Evolutionary conservation across 345 rosid species (phyloP), one percentile per base, ranked within the genome.

Genomic region (Salix udensis): DNA sequence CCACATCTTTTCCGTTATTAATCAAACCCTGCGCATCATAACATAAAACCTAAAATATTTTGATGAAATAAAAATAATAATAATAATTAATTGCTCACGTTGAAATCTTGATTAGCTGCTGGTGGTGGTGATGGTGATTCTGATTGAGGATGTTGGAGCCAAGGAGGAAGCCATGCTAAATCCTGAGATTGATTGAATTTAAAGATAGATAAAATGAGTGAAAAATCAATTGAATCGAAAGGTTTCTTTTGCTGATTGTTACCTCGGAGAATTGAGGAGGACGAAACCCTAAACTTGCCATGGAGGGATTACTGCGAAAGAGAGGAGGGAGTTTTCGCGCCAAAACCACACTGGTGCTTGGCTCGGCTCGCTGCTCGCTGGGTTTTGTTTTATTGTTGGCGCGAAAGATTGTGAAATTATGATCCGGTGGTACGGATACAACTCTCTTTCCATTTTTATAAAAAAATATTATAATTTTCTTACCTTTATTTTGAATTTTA

Each of bases 181-280:
- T 88, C 89, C 89, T 87, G 80, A 68, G 46, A 74, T 44, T 5
- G 62, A 72, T 67, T 53, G 5, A 23, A 36, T 40, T 70, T 2
- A n/a, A 19, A 2, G n/a, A 6, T 13, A 36, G 16, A 36, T 65
- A 23, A 44, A 44, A 10, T 15, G 73, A 74, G 19, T 16, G 52
- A 39, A 21, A 34, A 12, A n/a, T 0, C 6, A 30, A 53, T 16
- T 9, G 36, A 30, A 1, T 19, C 18, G 5, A 36, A 26, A 23
- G 44, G 21, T 21, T 7, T 23, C 12, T 21, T 62, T 23, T 19
- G 30, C 8, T 18, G 44, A 55, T 10, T 12, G 6, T 66, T 78
- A 86, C 92, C 87, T 88, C 90, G 53, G 89, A 86, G 79, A 88
- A 87, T 72, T 82, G 91, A 62, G 91, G 89, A 76, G 61, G 86